These are phyloP conservation scores for Barnettozyma siamensis DNA, from an alignment of 805 yeast species.

Conservation along the genomic window DNA sequence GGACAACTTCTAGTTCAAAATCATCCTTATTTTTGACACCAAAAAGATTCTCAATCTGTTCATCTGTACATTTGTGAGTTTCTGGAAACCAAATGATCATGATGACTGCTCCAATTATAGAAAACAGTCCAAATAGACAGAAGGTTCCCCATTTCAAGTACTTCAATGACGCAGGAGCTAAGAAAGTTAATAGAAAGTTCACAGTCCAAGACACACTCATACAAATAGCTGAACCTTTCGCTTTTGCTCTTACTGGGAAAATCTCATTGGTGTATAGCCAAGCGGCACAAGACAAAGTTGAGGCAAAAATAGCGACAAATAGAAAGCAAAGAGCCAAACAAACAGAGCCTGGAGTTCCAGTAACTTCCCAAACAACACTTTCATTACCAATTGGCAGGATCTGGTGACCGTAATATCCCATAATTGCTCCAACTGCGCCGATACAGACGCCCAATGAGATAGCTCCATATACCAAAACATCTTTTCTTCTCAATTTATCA, in stretches of 20 bases:
- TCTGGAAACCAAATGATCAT: conserved; percentile 38
- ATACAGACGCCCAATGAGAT: conserved; percentile 32
- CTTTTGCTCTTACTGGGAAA: conserved; percentile 38
- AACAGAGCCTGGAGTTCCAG: conserved; percentile 35
- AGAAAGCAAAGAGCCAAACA: conserved; percentile 40
- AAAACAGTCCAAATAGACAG: conserved; percentile 30
- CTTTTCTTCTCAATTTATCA: conserved; percentile 42
- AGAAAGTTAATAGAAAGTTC: conserved; percentile 32
- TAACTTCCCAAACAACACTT: conserved; percentile 31
- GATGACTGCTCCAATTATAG: conserved; percentile 28
- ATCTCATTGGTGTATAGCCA: conserved; percentile 48
- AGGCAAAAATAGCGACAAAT: conserved; percentile 40
- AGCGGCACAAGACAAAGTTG: conserved; percentile 41
- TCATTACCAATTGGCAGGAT: conserved; percentile 28
- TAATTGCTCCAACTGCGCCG: conserved; percentile 29
- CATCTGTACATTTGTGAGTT: conserved; percentile 29
- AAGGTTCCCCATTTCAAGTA: conserved; percentile 36
- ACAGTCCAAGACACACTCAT: conserved; percentile 42
- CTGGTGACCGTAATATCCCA: conserved; percentile 31
- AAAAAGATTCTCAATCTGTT: conserved; percentile 24
- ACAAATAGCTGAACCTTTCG: conserved; percentile 42
- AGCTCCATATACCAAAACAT: conserved; percentile 39
- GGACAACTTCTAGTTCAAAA: background rate
- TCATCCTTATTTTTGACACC: background rate
- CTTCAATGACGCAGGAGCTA: conserved; percentile 35